These are phyloP conservation scores for Wickerhamiella infanticola DNA, from an alignment of 1,139 yeast species.

Conservation along the genomic window DNA sequence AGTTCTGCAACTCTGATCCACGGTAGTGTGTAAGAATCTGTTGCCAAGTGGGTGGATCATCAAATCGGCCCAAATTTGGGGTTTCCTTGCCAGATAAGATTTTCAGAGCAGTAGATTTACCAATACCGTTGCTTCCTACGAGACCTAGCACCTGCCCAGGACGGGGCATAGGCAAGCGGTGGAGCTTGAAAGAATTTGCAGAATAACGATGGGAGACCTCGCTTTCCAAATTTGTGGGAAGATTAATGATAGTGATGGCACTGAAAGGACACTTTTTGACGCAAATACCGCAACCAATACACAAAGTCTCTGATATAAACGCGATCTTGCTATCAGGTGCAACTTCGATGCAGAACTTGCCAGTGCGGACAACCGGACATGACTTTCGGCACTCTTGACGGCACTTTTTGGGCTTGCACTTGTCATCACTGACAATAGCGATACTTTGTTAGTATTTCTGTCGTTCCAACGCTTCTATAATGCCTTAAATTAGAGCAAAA, in stretches of 20 bases:
- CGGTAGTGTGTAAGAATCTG: conserved; percentile 81
- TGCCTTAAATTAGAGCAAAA: neutral
- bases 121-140: conserved; percentile 98
- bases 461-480: neutral
- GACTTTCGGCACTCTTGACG: conserved; percentile 94
- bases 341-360: conserved; percentile 94
- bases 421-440: conserved; percentile 86
- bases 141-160: conserved; percentile 97
- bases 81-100: conserved; percentile 97
- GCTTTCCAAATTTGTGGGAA: conserved; percentile 84
- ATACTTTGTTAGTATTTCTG: conserved; percentile 25
- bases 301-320: conserved; percentile 83
- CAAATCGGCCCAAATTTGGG: conserved; percentile 87
- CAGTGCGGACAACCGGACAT: conserved; percentile 96
- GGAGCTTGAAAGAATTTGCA: conserved; percentile 93
- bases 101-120: conserved; percentile 94
- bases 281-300: conserved; percentile 99
- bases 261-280: conserved; percentile 96
- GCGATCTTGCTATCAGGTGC: conserved; percentile 83
- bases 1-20: conserved; percentile 94
- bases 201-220: conserved; percentile 96
- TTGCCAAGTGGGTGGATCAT: conserved; percentile 95
- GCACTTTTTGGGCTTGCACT: conserved; percentile 95
- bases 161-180: conserved; percentile 94
- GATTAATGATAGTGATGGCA: conserved; percentile 85